Evolutionary conservation across 129 eudicot genomes (phyloP).

Genomic region (Flaveria trinervia): DNA sequence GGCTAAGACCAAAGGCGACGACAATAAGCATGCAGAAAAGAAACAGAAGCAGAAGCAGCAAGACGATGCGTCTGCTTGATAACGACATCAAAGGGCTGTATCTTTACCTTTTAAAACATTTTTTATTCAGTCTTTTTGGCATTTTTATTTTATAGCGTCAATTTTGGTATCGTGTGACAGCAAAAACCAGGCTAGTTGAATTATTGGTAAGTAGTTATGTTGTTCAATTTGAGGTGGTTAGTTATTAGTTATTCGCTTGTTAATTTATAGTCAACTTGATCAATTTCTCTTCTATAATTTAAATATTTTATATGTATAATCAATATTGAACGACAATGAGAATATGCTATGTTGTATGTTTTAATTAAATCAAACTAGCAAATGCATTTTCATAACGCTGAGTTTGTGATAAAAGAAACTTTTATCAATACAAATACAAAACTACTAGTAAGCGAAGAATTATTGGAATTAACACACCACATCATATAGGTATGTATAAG

Average conservation of each 20-base stretch:
- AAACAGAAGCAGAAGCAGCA: constrained; percentile 42
- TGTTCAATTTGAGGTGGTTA: not conserved
- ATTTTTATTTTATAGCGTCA: constrained; percentile 7
- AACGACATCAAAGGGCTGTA: not conserved
- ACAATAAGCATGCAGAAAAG: constrained; percentile 45
- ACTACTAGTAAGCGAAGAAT: too few species aligned
- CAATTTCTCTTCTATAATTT: not conserved
- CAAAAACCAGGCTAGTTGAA: not conserved
- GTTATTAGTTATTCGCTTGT: not conserved
- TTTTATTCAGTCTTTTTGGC: not conserved
- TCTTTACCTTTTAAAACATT: not conserved
- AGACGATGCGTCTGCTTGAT: constrained; percentile 27
- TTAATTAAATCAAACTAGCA: not conserved
- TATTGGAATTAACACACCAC: too few species aligned
- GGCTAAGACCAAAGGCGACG: constrained; percentile 56
- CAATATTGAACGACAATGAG: too few species aligned
- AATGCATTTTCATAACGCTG: too few species aligned
- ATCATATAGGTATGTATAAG: too few species aligned
- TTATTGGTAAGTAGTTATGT: not conserved
- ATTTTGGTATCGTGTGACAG: constrained; percentile 24
- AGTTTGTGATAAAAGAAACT: too few species aligned
- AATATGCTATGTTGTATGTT: not conserved
- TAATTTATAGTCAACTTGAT: not conserved
- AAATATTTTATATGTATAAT: too few species aligned
- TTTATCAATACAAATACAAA: too few species aligned